These are phyloP conservation scores for Fusarium algeriense DNA, from an alignment of 2,329 filamentous ascomycete genomes.

Conservation along the genomic window DNA sequence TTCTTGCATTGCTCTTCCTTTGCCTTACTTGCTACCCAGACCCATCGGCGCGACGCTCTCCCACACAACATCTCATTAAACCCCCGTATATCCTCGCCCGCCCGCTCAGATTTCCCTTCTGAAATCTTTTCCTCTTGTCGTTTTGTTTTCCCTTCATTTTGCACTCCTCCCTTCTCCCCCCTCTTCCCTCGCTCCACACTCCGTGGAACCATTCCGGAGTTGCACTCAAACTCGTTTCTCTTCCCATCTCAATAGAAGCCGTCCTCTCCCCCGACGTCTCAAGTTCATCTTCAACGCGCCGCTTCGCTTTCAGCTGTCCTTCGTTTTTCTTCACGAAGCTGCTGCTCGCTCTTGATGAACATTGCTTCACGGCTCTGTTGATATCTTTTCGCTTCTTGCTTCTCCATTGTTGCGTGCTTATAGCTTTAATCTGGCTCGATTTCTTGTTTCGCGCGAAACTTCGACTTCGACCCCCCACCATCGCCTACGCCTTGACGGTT, in stretches of 20 bases:
- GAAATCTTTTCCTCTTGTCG: constrained; percentile 50
- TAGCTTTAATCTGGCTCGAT: constrained; percentile 57
- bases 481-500: constrained; percentile 57
- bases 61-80: constrained; percentile 51
- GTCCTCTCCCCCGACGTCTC: constrained; percentile 41
- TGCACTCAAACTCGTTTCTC: constrained; percentile 45
- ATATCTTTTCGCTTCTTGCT: constrained; percentile 47
- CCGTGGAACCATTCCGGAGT: constrained; percentile 50
- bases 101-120: constrained; percentile 44
- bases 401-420: constrained; percentile 59
- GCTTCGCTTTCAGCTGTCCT: constrained; percentile 47
- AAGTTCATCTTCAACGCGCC: constrained; percentile 39
- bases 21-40: constrained; percentile 17
- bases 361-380: constrained; percentile 45
- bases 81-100: constrained; percentile 48
- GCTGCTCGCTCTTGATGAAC: constrained; percentile 46
- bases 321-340: constrained; percentile 47
- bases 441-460: constrained; percentile 46
- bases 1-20: constrained; percentile 5
- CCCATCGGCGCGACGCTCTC: constrained; percentile 40
- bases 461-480: constrained; percentile 49
- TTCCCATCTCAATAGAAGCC: constrained; percentile 45
- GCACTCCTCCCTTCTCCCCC: constrained; percentile 43
- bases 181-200: constrained; percentile 50
- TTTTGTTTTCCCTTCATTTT: constrained; percentile 50